Evolutionary conservation across 164 flowering plant species (phyloP).

Genomic region (Chimonanthus praecox): DNA sequence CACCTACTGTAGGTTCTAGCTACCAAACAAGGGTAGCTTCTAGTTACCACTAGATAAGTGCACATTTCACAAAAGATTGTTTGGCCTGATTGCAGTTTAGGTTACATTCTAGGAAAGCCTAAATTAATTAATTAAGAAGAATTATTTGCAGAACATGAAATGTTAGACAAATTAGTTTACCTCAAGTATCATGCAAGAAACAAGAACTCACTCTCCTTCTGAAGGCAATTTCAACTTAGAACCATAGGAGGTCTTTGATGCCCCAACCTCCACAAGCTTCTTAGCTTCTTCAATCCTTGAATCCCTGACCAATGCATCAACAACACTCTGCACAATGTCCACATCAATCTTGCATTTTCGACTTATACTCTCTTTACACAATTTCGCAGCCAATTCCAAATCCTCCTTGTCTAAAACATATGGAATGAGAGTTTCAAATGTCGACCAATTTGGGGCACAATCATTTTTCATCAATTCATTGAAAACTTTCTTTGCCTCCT

Average conservation of each 20-base stretch:
- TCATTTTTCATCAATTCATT: not conserved
- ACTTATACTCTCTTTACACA: conserved; percentile 3
- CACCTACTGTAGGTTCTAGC: no score
- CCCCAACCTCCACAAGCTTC: conserved; percentile 6
- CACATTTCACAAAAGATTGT: not conserved
- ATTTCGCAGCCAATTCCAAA: not conserved
- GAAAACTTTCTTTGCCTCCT: conserved; percentile 8
- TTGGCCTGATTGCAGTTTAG: not conserved
- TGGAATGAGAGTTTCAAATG: conserved; percentile 8
- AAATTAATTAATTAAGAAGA: no score
- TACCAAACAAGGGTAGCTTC: not conserved
- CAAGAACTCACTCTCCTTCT: not conserved
- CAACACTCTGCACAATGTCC: conserved; percentile 8
- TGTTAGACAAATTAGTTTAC: not conserved
- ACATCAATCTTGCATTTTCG: not conserved
- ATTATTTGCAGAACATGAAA: not conserved
- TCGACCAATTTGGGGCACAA: not conserved
- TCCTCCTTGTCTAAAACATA: conserved; percentile 1
- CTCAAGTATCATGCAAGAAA: not conserved
- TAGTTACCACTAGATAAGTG: not conserved
- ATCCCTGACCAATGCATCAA: conserved; percentile 7
- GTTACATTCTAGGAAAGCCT: not conserved
- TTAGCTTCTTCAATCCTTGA: conserved; percentile 11
- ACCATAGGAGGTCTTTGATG: not conserved
- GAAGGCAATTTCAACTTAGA: not conserved